These are phyloP conservation scores for Neurospora crassa DNA, from an alignment of 2,329 filamentous ascomycete species.

Conservation along the genomic window DNA sequence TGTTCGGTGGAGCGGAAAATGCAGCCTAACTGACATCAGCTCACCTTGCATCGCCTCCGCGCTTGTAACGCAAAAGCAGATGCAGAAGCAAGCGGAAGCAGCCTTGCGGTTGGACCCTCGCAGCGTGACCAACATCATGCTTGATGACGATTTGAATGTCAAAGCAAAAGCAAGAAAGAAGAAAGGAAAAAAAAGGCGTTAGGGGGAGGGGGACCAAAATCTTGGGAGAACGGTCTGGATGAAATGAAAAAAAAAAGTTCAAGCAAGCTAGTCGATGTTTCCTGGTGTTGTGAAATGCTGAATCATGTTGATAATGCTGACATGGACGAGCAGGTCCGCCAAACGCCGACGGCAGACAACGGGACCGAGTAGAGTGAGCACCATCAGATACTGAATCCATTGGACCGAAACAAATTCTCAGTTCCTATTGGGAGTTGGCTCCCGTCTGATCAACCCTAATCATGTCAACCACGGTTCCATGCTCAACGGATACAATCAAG, in stretches of 20 bases:
- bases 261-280: not conserved
- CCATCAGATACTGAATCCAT: not conserved
- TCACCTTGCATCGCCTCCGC: not conserved
- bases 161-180: not conserved
- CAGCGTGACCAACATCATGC: not conserved
- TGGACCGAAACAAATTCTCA: not conserved
- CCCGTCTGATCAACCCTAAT: not conserved
- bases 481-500: not conserved
- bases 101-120: not conserved
- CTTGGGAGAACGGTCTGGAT: not conserved
- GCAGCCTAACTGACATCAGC: not conserved
- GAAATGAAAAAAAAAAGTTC: not conserved
- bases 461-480: not conserved
- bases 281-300: not conserved
- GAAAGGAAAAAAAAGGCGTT: not conserved
- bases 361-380: not conserved
- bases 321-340: not conserved
- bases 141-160: not conserved
- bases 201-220: not conserved
- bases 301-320: not conserved
- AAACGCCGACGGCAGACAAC: not conserved
- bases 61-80: not conserved
- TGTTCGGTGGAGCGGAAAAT: not conserved
- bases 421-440: not conserved
- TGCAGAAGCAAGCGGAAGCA: not conserved